A percentile compares a stretch with the other conserved stretches of the same genome.
Evolutionary conservation across 2,329 filamentous ascomycete genomes (phyloP).

Genomic region (Dactylellina haptotyla): DNA sequence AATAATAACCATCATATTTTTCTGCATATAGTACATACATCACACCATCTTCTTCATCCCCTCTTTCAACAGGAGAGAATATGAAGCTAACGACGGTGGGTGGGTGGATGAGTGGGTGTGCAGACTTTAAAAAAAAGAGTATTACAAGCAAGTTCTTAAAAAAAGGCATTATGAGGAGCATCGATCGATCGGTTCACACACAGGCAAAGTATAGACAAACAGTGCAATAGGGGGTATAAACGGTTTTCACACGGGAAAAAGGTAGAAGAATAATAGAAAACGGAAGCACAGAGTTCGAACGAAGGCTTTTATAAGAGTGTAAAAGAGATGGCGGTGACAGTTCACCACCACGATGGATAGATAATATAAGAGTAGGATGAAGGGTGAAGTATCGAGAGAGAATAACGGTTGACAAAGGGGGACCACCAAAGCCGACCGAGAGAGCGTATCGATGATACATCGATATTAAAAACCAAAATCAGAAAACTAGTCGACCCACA

Average conservation of each 20-base stretch:
- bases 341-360: too few species aligned
- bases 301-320: too few species aligned
- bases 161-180: not conserved
- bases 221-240: too few species aligned
- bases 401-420: not conserved
- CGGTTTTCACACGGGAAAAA: not conserved
- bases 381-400: not conserved
- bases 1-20: too few species aligned
- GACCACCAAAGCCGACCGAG: not conserved
- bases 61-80: too few species aligned
- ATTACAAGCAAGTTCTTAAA: slow-evolving; percentile 32
- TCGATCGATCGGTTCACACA: too few species aligned
- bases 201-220: too few species aligned
- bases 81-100: too few species aligned
- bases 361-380: not conserved
- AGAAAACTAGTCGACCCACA: slow-evolving; percentile 11
- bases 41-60: too few species aligned
- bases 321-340: too few species aligned
- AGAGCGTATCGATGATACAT: not conserved
- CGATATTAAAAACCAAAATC: not conserved
- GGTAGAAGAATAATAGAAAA: not conserved
- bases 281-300: not conserved
- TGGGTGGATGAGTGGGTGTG: too few species aligned
- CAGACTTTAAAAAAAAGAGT: slow-evolving; percentile 3
- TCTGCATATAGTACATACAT: too few species aligned